phyloP scores from a whole-genome alignment of 2,329 filamentous ascomycete species.

The Conoideocrella luteorostrata region DNA sequence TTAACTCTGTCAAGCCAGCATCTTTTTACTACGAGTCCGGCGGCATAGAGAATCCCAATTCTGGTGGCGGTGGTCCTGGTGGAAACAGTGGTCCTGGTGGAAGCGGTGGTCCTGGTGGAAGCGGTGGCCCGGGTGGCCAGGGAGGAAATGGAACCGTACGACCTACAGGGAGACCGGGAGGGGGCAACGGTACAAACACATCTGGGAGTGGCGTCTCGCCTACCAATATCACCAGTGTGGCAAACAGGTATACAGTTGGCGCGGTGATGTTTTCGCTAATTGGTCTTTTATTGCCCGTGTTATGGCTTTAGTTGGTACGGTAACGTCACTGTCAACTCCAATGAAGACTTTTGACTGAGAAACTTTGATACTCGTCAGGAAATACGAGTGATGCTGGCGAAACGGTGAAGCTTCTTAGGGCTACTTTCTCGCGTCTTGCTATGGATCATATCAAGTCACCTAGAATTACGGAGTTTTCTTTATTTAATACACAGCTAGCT shows the following conservation, averaged over 20 bases:
- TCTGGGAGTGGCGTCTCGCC: too few relatives aligned
- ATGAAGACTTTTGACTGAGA: background rate
- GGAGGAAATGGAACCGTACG: too few relatives aligned
- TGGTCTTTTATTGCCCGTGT: background rate
- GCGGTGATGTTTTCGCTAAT: background rate
- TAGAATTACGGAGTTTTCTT: too few relatives aligned
- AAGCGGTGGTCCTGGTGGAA: background rate
- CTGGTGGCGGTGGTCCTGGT: constrained; percentile 13
- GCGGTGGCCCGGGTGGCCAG: background rate
- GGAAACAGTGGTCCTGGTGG: constrained; percentile 1
- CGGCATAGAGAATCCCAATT: constrained; percentile 23
- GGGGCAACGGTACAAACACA: too few relatives aligned
- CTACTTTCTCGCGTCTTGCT: too few relatives aligned
- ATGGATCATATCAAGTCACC: too few relatives aligned
- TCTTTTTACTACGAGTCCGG: constrained; percentile 25
- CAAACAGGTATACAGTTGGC: background rate
- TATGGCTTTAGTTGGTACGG: background rate
- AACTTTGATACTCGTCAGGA: too few relatives aligned
- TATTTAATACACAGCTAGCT: too few relatives aligned
- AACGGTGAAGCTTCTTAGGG: too few relatives aligned
- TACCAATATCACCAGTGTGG: background rate
- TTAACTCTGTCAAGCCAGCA: constrained; percentile 20
- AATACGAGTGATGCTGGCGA: too few relatives aligned
- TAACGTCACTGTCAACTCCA: background rate
- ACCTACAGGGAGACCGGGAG: too few relatives aligned